phyloP scores from a whole-genome alignment of 2,329 filamentous ascomycete genomes.

The Botryosphaeria dothidea region DNA sequence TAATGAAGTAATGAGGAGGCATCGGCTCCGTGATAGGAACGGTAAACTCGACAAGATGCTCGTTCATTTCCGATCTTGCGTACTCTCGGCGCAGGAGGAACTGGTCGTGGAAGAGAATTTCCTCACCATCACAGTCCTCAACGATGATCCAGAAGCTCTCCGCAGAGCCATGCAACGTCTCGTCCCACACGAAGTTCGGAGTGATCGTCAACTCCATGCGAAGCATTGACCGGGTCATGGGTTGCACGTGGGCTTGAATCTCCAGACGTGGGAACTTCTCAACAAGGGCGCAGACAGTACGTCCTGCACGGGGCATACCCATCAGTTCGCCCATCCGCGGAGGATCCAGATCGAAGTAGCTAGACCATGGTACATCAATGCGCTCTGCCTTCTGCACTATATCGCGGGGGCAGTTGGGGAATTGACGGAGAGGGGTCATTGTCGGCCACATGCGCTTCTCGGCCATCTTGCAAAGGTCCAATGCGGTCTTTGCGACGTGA shows the following conservation, averaged over 20 bases:
- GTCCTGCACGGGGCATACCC: slow-evolving; percentile 84
- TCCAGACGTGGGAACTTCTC: slow-evolving; percentile 92
- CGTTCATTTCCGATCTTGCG: slow-evolving; percentile 79
- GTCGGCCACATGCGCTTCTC: slow-evolving; percentile 99
- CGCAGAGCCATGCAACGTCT: slow-evolving; percentile 78
- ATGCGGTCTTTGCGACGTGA: slow-evolving; percentile 83
- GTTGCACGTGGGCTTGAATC: slow-evolving; percentile 89
- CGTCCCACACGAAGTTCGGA: slow-evolving; percentile 96
- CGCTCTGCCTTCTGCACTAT: slow-evolving; percentile 90
- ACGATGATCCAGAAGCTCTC: slow-evolving; percentile 98
- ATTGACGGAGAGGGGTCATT: slow-evolving; percentile 94
- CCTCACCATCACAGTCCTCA: slow-evolving; percentile 95
- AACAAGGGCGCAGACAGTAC: slow-evolving; percentile 80
- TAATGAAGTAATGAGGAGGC: slow-evolving; percentile 98
- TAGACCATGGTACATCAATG: slow-evolving; percentile 90
- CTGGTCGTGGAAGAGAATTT: slow-evolving; percentile 91
- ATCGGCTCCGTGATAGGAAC: slow-evolving; percentile 96
- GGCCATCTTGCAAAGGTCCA: slow-evolving; percentile 98
- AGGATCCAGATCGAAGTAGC: slow-evolving; percentile 94
- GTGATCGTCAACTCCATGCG: slow-evolving; percentile 87
- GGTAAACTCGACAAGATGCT: slow-evolving; percentile 94
- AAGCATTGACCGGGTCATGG: slow-evolving; percentile 91
- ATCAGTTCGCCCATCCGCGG: slow-evolving; percentile 94
- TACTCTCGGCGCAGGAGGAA: slow-evolving; percentile 92
- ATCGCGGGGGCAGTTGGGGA: slow-evolving; percentile 77